phyloP scores from a whole-genome alignment of 208 protist genomes.

The Jaenimonas drosophilae region DNA sequence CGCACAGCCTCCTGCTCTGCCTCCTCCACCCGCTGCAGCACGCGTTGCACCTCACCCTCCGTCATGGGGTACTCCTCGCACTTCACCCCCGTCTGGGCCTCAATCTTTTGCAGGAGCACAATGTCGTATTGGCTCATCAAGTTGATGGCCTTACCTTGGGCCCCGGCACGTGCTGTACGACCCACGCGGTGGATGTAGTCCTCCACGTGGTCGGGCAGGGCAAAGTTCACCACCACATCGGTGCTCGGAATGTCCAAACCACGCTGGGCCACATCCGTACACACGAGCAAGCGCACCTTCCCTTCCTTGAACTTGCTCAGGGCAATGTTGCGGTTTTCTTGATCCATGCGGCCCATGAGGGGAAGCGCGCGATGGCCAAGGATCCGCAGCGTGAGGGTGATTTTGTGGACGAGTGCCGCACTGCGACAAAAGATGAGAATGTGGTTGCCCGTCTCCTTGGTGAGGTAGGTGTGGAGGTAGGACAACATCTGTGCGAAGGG shows the following conservation, averaged over 20 bases:
- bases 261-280: constrained; percentile 91
- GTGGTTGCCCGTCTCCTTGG: constrained; percentile 81
- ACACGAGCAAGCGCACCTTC: constrained; percentile 84
- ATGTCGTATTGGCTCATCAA: constrained; percentile 97
- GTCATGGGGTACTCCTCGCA: constrained; percentile 78
- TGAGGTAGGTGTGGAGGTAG: constrained; percentile 85
- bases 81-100: constrained; percentile 92
- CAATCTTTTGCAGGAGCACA: constrained; percentile 97
- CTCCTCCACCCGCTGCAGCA: constrained; percentile 87
- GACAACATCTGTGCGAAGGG: constrained; percentile 90
- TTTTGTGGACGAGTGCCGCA: constrained; percentile 82
- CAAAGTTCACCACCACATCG: constrained; percentile 97
- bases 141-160: constrained; percentile 89
- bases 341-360: constrained; percentile 89
- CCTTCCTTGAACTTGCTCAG: constrained; percentile 88
- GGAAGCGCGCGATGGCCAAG: constrained; percentile 86
- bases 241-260: constrained; percentile 98
- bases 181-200: constrained; percentile 97
- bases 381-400: constrained; percentile 85
- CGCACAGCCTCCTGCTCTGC: constrained; percentile 84
- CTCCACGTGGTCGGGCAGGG: constrained; percentile 94
- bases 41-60: constrained; percentile 60
- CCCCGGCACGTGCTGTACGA: constrained; percentile 93
- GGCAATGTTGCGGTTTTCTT: constrained; percentile 85
- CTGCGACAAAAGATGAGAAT: constrained; percentile 90